These are phyloP conservation scores for Mycena polygramma DNA, from an alignment of 768 basidiomycete species.

Conservation along the genomic window DNA sequence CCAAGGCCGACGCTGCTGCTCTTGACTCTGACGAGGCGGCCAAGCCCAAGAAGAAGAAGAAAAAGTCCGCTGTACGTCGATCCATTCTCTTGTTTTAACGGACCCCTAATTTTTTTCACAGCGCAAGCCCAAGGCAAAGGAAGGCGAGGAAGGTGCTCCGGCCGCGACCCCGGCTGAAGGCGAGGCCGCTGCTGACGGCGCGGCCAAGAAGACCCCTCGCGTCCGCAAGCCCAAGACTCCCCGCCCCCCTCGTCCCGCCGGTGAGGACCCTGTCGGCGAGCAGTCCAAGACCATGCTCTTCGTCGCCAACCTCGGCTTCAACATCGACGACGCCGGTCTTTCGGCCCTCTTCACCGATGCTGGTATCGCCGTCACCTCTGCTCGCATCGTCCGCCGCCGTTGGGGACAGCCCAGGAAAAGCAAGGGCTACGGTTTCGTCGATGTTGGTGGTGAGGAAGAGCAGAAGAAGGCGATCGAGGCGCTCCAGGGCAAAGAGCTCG, in stretches of 20 bases:
- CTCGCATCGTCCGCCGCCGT: constrained; percentile 89
- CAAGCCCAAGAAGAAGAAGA: constrained; percentile 90
- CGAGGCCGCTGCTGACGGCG: constrained; percentile 50
- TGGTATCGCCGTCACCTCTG: constrained; percentile 84
- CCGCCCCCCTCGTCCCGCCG: constrained; percentile 76
- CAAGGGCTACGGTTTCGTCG: constrained; percentile 99
- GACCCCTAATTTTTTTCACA: constrained; percentile 43
- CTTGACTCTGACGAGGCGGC: constrained; percentile 75
- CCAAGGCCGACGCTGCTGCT: constrained; percentile 67
- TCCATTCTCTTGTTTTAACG: constrained; percentile 30
- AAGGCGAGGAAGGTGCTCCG: constrained; percentile 55
- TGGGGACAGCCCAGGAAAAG: constrained; percentile 88
- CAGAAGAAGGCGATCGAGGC: constrained; percentile 92
- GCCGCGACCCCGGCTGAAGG: constrained; percentile 53
- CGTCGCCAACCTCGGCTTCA: constrained; percentile 98
- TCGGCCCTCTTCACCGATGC: constrained; percentile 87
- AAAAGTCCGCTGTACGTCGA: constrained; percentile 72
- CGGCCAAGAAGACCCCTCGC: constrained; percentile 64
- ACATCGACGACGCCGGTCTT: constrained; percentile 88
- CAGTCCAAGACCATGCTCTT: constrained; percentile 92
- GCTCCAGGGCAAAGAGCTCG: constrained; percentile 89
- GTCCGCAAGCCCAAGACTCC: constrained; percentile 69
- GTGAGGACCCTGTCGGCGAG: constrained; percentile 89
- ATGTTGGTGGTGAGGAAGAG: constrained; percentile 89
- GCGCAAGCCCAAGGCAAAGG: constrained; percentile 61